A percentile compares a stretch with the other conserved stretches of the same genome.
Evolutionary conservation across 2,329 filamentous ascomycete genomes (phyloP).

Genomic region (Aspergillus alliaceus): DNA sequence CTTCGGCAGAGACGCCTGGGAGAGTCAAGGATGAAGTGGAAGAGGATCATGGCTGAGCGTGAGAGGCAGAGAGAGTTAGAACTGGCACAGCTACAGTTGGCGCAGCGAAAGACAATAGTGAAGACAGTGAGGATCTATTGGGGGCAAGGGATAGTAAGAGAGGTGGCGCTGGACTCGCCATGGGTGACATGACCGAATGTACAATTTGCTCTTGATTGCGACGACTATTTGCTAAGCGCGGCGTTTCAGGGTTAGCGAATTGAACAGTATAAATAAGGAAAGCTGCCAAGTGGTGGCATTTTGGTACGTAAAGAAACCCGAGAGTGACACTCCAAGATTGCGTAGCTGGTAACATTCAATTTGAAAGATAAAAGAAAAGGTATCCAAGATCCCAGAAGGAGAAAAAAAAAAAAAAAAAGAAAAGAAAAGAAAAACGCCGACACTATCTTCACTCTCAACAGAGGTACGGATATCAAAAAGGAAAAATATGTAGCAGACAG

Average conservation of each 20-base stretch:
- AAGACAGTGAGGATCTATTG: neutral
- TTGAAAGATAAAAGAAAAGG: neutral
- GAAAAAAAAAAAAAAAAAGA: too few species aligned
- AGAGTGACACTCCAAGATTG: neutral
- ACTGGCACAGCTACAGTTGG: neutral
- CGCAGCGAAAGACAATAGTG: neutral
- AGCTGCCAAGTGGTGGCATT: neutral
- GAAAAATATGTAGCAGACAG: too few species aligned
- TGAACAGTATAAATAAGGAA: neutral
- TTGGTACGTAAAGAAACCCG: neutral
- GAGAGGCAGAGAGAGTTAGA: constrained; percentile 1
- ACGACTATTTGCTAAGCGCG: neutral
- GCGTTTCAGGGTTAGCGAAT: neutral
- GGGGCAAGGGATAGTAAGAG: neutral
- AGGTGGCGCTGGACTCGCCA: neutral
- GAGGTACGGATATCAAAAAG: constrained; percentile 9
- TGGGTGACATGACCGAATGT: neutral
- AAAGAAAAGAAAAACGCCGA: too few species aligned
- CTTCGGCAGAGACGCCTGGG: constrained; percentile 6
- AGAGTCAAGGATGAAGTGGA: constrained; percentile 10
- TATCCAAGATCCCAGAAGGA: neutral
- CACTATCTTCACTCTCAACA: neutral
- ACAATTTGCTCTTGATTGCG: neutral
- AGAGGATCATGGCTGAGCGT: constrained; percentile 12
- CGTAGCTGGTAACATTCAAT: neutral